These are phyloP conservation scores for Candida michaelii DNA, from an alignment of 805 yeast species.

Conservation along the genomic window DNA sequence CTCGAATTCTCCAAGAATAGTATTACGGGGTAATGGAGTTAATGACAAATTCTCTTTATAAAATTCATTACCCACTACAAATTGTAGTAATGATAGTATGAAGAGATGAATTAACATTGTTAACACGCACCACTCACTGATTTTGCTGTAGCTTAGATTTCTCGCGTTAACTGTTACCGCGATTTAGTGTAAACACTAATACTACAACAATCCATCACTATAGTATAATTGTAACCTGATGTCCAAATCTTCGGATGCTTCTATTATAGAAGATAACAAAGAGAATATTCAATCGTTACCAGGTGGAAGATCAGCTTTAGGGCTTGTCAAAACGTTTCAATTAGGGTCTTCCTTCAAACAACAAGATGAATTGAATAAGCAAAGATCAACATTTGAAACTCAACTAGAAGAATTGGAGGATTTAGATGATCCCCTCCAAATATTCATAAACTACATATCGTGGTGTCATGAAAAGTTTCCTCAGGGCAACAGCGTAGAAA, in stretches of 20 bases:
- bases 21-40: slow-evolving; percentile 72
- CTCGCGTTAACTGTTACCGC: not conserved
- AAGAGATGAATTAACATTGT: not conserved
- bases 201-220: too few relatives aligned
- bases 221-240: not conserved
- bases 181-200: not conserved
- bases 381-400: slow-evolving; percentile 44
- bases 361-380: slow-evolving; percentile 24
- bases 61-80: slow-evolving; percentile 4
- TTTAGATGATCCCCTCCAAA: slow-evolving; percentile 80
- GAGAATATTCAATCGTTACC: slow-evolving; percentile 70
- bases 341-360: slow-evolving; percentile 19
- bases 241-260: slow-evolving; percentile 5
- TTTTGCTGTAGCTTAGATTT: too few relatives aligned
- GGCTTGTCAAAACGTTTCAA: slow-evolving; percentile 48
- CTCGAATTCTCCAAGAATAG: slow-evolving; percentile 65
- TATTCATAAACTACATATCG: slow-evolving; percentile 68
- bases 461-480: slow-evolving; percentile 70
- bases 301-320: slow-evolving; percentile 67
- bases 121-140: not conserved
- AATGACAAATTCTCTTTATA: slow-evolving; percentile 64
- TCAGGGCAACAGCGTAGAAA: slow-evolving; percentile 58
- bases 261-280: slow-evolving; percentile 48
- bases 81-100: not conserved
- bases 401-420: slow-evolving; percentile 53